Percentiles rank a stretch among this genome's conserved stretches.
phyloP scores from a whole-genome alignment of 305 asterid species.

The Fraxinus nigra region DNA sequence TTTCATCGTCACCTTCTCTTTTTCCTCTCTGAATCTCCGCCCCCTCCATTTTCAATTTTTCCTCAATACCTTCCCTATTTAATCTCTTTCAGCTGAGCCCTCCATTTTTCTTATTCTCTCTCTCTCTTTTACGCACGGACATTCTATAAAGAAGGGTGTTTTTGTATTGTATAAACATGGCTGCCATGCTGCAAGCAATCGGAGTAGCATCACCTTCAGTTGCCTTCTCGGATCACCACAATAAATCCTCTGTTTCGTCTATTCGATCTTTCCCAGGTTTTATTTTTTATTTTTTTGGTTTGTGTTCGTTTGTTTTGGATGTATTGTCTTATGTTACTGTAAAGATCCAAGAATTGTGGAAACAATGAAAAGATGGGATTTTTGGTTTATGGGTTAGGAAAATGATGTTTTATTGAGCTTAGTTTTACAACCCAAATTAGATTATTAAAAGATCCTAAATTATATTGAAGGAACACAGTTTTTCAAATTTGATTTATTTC shows the following conservation, averaged over 20 bases:
- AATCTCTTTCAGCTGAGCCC: neutral
- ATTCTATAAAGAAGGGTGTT: neutral
- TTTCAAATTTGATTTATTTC: neutral
- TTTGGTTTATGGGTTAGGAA: neutral
- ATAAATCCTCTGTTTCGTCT: constrained; percentile 32
- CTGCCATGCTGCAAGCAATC: constrained; percentile 42
- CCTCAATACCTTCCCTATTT: neutral
- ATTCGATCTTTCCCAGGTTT: constrained; percentile 41
- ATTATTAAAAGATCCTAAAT: neutral
- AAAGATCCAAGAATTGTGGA: neutral
- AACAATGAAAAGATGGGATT: neutral
- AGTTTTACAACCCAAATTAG: neutral
- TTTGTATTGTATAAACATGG: neutral
- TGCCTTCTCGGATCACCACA: constrained; percentile 39
- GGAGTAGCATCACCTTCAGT: constrained; percentile 47
- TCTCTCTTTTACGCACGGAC: neutral
- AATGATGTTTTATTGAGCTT: neutral
- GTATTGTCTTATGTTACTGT: neutral
- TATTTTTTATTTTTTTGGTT: neutral
- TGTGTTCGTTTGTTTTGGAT: neutral
- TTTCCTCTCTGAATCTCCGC: constrained; percentile 2
- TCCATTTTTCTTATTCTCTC: neutral
- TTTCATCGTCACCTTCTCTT: neutral
- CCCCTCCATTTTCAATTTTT: neutral
- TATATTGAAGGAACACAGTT: constrained; percentile 1